Evolutionary conservation across 441 rosid genomes (phyloP).

Genomic region (Rhodomyrtus psidioides): DNA sequence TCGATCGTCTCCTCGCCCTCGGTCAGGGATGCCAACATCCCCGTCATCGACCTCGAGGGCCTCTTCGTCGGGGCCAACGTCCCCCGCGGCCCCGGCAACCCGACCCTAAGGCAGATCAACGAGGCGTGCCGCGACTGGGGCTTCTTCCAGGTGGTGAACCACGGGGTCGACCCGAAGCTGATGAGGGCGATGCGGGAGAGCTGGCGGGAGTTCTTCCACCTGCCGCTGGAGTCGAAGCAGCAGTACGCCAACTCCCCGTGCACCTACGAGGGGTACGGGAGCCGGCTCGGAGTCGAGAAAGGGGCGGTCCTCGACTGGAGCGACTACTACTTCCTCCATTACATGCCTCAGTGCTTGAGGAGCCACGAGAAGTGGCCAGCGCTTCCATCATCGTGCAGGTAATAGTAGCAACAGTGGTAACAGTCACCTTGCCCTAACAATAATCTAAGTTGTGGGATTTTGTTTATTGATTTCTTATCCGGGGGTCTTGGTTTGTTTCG

Average conservation of each 20-base stretch:
- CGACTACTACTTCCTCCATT: constrained; percentile 56
- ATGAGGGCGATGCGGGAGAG: constrained; percentile 33
- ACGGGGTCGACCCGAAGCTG: constrained; percentile 37
- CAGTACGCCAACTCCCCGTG: constrained; percentile 45
- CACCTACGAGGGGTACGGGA: constrained; percentile 69
- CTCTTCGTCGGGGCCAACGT: constrained; percentile 2
- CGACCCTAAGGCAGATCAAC: constrained; percentile 10
- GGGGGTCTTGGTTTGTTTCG: background rate
- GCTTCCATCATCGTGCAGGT: constrained; percentile 45
- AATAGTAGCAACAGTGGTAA: background rate
- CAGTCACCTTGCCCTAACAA: background rate
- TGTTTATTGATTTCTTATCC: background rate
- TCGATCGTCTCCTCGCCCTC: background rate
- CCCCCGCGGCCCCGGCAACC: background rate
- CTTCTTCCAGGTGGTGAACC: constrained; percentile 70
- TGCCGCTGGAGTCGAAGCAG: constrained; percentile 42
- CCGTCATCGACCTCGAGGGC: constrained; percentile 37
- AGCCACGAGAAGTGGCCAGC: constrained; percentile 52
- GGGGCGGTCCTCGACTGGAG: constrained; percentile 64
- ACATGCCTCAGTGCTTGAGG: constrained; percentile 27
- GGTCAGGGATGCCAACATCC: constrained; percentile 23
- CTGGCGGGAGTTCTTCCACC: constrained; percentile 56
- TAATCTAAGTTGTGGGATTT: background rate
- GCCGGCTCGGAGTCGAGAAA: constrained; percentile 55
- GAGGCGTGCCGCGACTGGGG: constrained; percentile 61